Percentiles rank a stretch among this genome's conserved stretches.
Conservation (phyloP, 1,139 yeast genomes). For the Geotrichum macrosporum region DNA sequence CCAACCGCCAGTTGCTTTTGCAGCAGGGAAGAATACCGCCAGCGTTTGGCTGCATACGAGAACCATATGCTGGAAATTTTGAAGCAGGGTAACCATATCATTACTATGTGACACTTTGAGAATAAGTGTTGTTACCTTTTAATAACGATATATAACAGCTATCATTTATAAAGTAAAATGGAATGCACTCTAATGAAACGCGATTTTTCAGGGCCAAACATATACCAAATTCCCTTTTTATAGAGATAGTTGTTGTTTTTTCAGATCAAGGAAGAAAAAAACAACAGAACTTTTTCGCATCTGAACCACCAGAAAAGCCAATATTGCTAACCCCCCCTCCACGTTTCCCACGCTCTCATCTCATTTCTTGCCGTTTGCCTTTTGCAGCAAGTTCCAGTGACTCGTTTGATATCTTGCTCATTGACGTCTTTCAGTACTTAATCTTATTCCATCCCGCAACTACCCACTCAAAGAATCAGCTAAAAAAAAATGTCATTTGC, state of each 20-base stretch:
- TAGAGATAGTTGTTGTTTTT: neutral
- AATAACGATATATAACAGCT: too few relatives aligned
- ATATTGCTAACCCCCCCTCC: neutral
- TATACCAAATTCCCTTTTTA: neutral
- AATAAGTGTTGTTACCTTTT: too few relatives aligned
- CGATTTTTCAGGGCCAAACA: too few relatives aligned
- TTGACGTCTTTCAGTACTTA: neutral
- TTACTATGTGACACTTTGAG: too few relatives aligned
- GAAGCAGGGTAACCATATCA: neutral
- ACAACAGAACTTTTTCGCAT: neutral
- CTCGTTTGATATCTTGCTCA: neutral
- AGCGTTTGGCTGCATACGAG: neutral
- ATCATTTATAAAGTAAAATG: too few relatives aligned
- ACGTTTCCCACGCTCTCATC: neutral
- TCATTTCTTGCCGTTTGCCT: neutral
- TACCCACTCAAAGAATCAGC: too few relatives aligned
- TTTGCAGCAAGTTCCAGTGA: neutral
- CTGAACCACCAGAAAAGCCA: neutral
- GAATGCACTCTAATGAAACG: too few relatives aligned
- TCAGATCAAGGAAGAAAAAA: neutral
- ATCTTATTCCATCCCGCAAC: too few relatives aligned
- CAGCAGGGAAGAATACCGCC: too few relatives aligned
- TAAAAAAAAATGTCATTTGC: slow-evolving; percentile 3
- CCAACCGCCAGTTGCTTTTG: too few relatives aligned
- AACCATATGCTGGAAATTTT: neutral